These are phyloP conservation scores for Mycena metata DNA, from an alignment of 768 basidiomycete species.

Conservation along the genomic window DNA sequence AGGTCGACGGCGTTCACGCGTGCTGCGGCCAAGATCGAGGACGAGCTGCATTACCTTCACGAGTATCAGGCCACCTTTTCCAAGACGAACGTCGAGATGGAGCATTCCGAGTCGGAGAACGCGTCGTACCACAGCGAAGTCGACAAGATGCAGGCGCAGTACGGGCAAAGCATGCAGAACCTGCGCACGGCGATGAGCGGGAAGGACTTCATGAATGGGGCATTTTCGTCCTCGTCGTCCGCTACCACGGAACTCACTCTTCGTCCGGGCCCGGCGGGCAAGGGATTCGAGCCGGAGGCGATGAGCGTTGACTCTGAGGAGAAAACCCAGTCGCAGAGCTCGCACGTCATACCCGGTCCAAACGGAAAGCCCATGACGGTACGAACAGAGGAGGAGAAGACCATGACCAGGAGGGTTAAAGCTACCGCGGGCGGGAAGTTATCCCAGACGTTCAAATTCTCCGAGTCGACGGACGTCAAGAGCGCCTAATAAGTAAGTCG, in stretches of 20 bases:
- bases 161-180: neutral
- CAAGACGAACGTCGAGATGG: constrained; percentile 9
- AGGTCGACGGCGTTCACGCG: constrained; percentile 11
- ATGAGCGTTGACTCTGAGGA: constrained; percentile 8
- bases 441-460: constrained; percentile 7
- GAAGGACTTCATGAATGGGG: neutral
- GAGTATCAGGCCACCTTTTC: neutral
- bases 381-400: constrained; percentile 1
- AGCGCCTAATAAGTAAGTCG: constrained; percentile 11
- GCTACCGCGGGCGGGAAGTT: constrained; percentile 12
- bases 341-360: neutral
- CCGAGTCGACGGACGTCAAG: constrained; percentile 7
- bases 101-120: neutral
- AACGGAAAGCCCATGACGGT: constrained; percentile 14
- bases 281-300: constrained; percentile 11
- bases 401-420: constrained; percentile 3
- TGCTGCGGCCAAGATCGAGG: constrained; percentile 7
- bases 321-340: constrained; percentile 11
- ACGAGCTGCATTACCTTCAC: constrained; percentile 14
- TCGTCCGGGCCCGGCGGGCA: constrained; percentile 6
- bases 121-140: neutral
- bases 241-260: constrained; percentile 13
- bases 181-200: constrained; percentile 6
- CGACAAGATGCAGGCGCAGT: constrained; percentile 9
- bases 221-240: constrained; percentile 5